phyloP scores from a whole-genome alignment of 257 asterid genomes.

The Rubia yunnanensis region DNA sequence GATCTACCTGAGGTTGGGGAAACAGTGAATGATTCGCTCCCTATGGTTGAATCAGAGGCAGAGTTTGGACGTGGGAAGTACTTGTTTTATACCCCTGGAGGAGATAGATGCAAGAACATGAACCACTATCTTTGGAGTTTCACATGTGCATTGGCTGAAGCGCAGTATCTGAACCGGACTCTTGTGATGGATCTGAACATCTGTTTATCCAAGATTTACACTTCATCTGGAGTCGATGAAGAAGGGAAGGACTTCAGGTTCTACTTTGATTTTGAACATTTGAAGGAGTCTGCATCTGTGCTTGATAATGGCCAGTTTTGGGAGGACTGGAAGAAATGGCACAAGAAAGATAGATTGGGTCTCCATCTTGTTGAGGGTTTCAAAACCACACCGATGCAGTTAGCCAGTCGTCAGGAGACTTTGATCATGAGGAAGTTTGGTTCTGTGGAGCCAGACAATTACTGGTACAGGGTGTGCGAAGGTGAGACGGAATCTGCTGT shows the following conservation, averaged over 20 bases:
- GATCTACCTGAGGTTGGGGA: slow-evolving; percentile 58
- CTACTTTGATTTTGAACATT: slow-evolving; percentile 75
- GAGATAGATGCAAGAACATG: slow-evolving; percentile 87
- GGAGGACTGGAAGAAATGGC: slow-evolving; percentile 61
- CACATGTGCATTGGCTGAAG: slow-evolving; percentile 82
- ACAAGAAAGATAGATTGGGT: slow-evolving; percentile 35
- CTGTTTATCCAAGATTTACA: slow-evolving; percentile 63
- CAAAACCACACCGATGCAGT: slow-evolving; percentile 55
- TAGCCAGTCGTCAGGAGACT: slow-evolving; percentile 41
- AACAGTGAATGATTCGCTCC: slow-evolving; percentile 43
- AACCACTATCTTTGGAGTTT: slow-evolving; percentile 74
- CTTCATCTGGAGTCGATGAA: slow-evolving; percentile 57
- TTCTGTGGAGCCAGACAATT: slow-evolving; percentile 61
- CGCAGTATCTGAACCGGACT: slow-evolving; percentile 80
- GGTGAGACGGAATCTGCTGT: slow-evolving; percentile 51
- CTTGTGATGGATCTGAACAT: slow-evolving; percentile 67
- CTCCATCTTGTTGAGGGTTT: slow-evolving; percentile 70
- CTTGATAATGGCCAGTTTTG: slow-evolving; percentile 60
- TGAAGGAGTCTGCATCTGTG: slow-evolving; percentile 59
- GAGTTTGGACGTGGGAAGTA: slow-evolving; percentile 54
- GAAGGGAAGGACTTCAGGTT: slow-evolving; percentile 82
- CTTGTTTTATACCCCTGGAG: slow-evolving; percentile 67
- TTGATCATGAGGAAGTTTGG: slow-evolving; percentile 70
- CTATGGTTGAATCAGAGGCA: slow-evolving; percentile 47
- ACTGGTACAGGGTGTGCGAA: slow-evolving; percentile 79